Conservation (phyloP, 1,284 basidiomycete genomes). For the Cystobasidium sp. region DNA sequence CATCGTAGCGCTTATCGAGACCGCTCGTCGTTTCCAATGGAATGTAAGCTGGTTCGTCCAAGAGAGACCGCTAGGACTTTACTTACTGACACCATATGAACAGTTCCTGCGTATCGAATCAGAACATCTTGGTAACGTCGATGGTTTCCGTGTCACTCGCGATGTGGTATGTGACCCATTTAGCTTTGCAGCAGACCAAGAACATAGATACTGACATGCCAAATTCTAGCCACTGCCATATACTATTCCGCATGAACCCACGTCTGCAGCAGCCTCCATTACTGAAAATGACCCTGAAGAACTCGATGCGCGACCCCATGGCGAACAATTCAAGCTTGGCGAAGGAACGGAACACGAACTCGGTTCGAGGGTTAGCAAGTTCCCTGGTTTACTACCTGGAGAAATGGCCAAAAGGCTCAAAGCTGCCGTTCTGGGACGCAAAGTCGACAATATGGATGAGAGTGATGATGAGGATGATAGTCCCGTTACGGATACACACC, state of each 20-base stretch:
- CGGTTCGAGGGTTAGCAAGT: conserved; percentile 14
- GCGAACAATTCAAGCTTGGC: conserved; percentile 23
- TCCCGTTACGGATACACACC: conserved; percentile 27
- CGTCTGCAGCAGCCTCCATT: conserved; percentile 16
- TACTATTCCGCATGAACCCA: conserved; percentile 12
- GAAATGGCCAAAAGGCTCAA: conserved; percentile 30
- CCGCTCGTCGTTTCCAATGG: conserved; percentile 42
- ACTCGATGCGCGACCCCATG: background rate
- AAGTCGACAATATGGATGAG: conserved; percentile 19
- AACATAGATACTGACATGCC: background rate
- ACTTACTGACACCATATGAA: background rate
- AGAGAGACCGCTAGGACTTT: conserved; percentile 2
- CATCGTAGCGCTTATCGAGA: conserved; percentile 35
- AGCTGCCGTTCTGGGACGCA: conserved; percentile 22
- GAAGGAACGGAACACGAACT: conserved; percentile 24
- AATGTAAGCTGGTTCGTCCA: conserved; percentile 30
- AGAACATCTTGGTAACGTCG: conserved; percentile 40
- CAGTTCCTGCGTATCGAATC: conserved; percentile 43
- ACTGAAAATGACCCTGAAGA: conserved; percentile 22
- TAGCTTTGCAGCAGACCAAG: background rate
- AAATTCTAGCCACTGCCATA: conserved; percentile 29
- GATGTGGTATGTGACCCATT: conserved; percentile 27
- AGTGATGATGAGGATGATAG: conserved; percentile 44
- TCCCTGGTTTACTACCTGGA: conserved; percentile 31
- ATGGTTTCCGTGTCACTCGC: conserved; percentile 45